phyloP scores from a whole-genome alignment of 2,329 filamentous ascomycete species.

The Hymenoscyphus scutula region DNA sequence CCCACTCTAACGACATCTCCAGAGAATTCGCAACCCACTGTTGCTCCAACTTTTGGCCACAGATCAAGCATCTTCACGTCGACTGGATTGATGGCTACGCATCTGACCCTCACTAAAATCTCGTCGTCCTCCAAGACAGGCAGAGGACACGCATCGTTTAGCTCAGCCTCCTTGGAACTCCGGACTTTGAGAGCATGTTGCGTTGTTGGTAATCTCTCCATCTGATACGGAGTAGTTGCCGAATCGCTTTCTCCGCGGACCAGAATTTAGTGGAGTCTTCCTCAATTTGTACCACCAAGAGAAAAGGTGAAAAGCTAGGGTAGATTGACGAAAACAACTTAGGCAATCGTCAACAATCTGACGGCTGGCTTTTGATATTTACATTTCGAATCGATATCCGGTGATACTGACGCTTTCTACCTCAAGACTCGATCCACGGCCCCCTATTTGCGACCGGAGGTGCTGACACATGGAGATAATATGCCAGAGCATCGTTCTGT shows the following conservation, averaged over 20 bases:
- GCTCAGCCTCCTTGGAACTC: not conserved
- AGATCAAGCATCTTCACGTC: conserved; percentile 39
- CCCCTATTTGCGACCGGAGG: no score
- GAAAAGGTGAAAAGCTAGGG: no score
- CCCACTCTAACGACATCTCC: conserved; percentile 26
- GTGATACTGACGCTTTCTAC: no score
- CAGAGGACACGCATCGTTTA: conserved; percentile 5
- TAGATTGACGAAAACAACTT: no score
- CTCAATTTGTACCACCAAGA: no score
- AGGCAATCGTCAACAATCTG: no score
- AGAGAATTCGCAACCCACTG: conserved; percentile 38
- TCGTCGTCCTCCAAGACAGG: conserved; percentile 16
- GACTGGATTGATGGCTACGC: conserved; percentile 39
- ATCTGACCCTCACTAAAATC: conserved; percentile 18
- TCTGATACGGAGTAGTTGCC: not conserved
- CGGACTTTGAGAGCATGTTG: not conserved
- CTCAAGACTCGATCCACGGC: no score
- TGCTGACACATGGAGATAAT: no score
- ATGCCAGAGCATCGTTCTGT: no score
- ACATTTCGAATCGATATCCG: no score
- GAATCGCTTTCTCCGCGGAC: not conserved
- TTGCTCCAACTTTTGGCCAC: conserved; percentile 32
- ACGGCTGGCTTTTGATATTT: no score
- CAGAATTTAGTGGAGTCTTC: no score
- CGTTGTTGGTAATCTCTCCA: not conserved